Conservation (phyloP, 176 grass and related monocot species). For the Aegilops umbellulata region DNA sequence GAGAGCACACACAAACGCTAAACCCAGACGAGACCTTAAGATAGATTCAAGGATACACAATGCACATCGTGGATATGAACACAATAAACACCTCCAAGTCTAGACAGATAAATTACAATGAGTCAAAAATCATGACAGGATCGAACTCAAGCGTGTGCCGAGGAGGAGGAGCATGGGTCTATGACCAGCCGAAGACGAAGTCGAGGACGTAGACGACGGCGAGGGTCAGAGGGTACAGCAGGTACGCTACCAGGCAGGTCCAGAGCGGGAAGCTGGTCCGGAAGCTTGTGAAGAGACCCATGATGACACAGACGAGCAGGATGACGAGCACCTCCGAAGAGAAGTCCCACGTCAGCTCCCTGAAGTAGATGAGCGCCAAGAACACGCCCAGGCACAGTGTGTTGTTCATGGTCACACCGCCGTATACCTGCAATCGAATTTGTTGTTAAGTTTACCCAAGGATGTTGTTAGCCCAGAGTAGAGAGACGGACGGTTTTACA, state of each 20-base stretch:
- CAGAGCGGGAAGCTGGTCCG: conserved; percentile 86
- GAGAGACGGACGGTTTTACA: background rate
- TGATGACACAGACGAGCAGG: conserved; percentile 72
- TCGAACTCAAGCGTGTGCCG: background rate
- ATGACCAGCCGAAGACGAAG: conserved; percentile 86
- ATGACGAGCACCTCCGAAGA: conserved; percentile 90
- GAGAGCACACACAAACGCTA: background rate
- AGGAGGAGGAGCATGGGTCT: conserved; percentile 5
- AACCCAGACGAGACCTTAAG: background rate
- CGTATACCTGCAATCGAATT: conserved; percentile 63
- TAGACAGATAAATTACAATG: conserved; percentile 20
- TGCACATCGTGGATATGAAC: conserved; percentile 13
- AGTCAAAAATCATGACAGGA: conserved; percentile 25
- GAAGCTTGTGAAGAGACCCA: conserved; percentile 93
- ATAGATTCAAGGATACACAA: conserved; percentile 8
- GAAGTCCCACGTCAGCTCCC: conserved; percentile 90
- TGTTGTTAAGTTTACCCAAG: background rate
- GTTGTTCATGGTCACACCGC: conserved; percentile 97
- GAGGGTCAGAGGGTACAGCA: conserved; percentile 75
- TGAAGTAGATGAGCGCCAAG: conserved; percentile 73
- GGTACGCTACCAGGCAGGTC: conserved; percentile 78
- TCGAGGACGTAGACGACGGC: conserved; percentile 80
- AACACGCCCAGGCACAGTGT: conserved; percentile 87
- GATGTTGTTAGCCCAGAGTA: background rate
- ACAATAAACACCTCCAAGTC: background rate